phyloP scores from a whole-genome alignment of 495 filamentous ascomycete species.

The Neurospora sp. region DNA sequence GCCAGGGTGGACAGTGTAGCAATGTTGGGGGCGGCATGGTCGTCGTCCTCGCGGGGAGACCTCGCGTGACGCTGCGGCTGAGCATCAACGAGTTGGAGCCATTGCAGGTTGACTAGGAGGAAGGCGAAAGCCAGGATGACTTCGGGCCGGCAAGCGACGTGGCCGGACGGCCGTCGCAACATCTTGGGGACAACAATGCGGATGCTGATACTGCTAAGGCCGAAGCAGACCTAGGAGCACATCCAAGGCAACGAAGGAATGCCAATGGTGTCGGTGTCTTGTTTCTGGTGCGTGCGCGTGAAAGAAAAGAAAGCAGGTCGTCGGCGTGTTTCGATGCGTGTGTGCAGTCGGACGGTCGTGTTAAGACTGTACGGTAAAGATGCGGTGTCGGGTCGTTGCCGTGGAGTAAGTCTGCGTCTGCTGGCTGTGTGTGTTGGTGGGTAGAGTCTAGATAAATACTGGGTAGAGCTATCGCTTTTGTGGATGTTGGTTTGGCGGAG shows the following conservation, averaged over 20 bases:
- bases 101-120: slow-evolving; percentile 40
- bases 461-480: neutral
- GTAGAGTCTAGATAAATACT: neutral
- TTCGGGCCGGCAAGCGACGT: slow-evolving; percentile 36
- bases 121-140: slow-evolving; percentile 41
- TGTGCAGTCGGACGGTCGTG: neutral
- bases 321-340: neutral
- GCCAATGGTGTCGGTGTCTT: neutral
- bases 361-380: neutral
- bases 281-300: neutral
- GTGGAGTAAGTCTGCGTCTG: neutral
- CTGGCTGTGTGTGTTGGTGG: neutral
- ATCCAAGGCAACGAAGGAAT: neutral
- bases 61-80: slow-evolving; percentile 43
- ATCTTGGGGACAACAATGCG: slow-evolving; percentile 40
- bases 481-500: neutral
- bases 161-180: slow-evolving; percentile 47
- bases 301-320: neutral
- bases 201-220: slow-evolving; percentile 4
- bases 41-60: slow-evolving; percentile 21
- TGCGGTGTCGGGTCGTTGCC: neutral
- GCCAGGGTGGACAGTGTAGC: slow-evolving; percentile 12
- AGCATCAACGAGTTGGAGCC: slow-evolving; percentile 43
- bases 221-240: neutral
- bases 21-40: slow-evolving; percentile 17